Evolutionary conservation across 1,139 yeast species (phyloP).

Genomic region (Geotrichum phurueaensis): DNA sequence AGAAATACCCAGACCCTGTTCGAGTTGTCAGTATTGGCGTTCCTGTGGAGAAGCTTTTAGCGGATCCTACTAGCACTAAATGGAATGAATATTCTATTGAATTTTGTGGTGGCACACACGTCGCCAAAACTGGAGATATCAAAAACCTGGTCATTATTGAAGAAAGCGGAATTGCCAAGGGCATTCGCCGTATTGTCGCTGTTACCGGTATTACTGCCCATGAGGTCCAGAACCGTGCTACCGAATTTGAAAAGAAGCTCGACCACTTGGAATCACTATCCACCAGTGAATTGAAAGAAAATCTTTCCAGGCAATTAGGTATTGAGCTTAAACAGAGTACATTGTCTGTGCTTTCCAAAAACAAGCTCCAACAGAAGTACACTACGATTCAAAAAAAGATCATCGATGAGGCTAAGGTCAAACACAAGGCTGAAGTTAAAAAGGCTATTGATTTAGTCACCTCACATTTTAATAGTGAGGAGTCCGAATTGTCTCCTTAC

Average conservation of each 20-base stretch:
- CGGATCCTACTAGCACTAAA: slow-evolving; percentile 59
- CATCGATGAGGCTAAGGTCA: slow-evolving; percentile 79
- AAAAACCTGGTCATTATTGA: slow-evolving; percentile 83
- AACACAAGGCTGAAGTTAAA: slow-evolving; percentile 83
- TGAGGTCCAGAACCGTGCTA: slow-evolving; percentile 79
- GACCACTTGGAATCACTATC: slow-evolving; percentile 48
- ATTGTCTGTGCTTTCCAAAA: slow-evolving; percentile 84
- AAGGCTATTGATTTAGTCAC: slow-evolving; percentile 75
- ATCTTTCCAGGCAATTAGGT: slow-evolving; percentile 72
- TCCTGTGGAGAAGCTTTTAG: slow-evolving; percentile 73
- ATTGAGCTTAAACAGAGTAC: slow-evolving; percentile 75
- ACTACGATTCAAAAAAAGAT: slow-evolving; percentile 74
- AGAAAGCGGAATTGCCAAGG: slow-evolving; percentile 97
- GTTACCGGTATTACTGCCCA: slow-evolving; percentile 90
- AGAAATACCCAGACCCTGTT: slow-evolving; percentile 97
- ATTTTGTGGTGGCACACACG: slow-evolving; percentile 99
- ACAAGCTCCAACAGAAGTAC: slow-evolving; percentile 66
- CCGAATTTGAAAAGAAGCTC: slow-evolving; percentile 59
- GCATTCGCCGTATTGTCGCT: slow-evolving; percentile 95
- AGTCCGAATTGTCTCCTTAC: slow-evolving; percentile 42
- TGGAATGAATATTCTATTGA: slow-evolving; percentile 82
- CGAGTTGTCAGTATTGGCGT: slow-evolving; percentile 95
- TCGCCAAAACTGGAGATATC: slow-evolving; percentile 84
- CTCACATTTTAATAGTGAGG: slow-evolving; percentile 48
- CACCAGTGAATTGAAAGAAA: slow-evolving; percentile 72